Evolutionary conservation across 1,284 basidiomycete species (phyloP).

Genomic region (Pseudozyma sp.): DNA sequence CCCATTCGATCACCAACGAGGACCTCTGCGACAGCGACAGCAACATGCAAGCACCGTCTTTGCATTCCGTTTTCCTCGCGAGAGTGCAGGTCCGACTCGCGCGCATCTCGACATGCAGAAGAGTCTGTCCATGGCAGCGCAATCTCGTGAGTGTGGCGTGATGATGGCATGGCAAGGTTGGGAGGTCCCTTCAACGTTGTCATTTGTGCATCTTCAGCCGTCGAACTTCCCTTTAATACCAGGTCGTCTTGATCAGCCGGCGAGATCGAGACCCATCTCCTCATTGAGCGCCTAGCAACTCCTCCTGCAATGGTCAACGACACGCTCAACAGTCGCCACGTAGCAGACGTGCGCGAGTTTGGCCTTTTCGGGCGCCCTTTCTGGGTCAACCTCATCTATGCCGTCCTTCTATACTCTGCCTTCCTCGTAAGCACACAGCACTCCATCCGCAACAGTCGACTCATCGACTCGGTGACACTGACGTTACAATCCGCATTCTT

Average conservation of each 20-base stretch:
- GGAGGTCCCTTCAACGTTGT: too few species aligned
- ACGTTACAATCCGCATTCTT: neutral
- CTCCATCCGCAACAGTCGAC: too few species aligned
- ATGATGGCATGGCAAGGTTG: too few species aligned
- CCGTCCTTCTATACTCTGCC: slow-evolving; percentile 3
- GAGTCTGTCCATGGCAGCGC: neutral
- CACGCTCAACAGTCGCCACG: neutral
- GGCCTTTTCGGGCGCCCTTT: slow-evolving; percentile 1
- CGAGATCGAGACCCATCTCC: too few species aligned
- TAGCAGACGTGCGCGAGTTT: neutral
- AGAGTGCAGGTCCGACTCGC: neutral
- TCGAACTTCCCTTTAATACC: neutral
- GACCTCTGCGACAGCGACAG: neutral
- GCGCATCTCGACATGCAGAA: slow-evolving; percentile 4
- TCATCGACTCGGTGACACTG: too few species aligned
- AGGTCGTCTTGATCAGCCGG: neutral
- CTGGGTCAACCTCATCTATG: slow-evolving; percentile 6
- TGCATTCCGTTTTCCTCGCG: too few species aligned
- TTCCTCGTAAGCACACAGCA: slow-evolving; percentile 1
- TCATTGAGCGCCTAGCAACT: too few species aligned
- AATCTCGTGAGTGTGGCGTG: too few species aligned
- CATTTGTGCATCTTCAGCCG: neutral
- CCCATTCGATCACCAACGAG: neutral
- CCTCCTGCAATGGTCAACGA: slow-evolving; percentile 1
- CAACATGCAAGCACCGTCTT: neutral